Evolutionary conservation across 169 alveolate species (phyloP).

Genomic region (Eimeria mitis): DNA sequence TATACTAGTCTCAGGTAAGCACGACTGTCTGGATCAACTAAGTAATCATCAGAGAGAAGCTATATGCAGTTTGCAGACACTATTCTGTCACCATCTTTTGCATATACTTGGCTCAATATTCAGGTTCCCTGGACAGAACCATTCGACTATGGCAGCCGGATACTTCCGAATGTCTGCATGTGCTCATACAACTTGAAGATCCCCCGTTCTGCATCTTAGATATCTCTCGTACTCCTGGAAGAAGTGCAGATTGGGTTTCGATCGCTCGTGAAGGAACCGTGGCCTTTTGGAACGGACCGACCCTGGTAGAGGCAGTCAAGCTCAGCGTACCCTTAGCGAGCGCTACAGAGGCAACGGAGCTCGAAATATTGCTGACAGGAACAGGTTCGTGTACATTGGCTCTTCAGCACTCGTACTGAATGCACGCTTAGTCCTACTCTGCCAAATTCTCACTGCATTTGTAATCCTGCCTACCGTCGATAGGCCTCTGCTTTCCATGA

Average conservation of each 20-base stretch:
- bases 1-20: conserved; percentile 30
- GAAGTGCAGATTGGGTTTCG: not conserved
- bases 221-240: not conserved
- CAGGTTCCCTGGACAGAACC: conserved; percentile 64
- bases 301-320: conserved; percentile 16
- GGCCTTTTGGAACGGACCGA: conserved; percentile 61
- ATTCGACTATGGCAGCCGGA: conserved; percentile 48
- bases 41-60: too few relatives aligned
- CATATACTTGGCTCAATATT: not conserved
- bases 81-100: too few relatives aligned
- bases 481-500: not conserved
- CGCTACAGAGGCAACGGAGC: conserved; percentile 30
- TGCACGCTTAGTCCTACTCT: not conserved
- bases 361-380: conserved; percentile 29
- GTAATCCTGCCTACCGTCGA: not conserved
- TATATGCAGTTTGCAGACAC: too few relatives aligned
- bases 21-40: not conserved
- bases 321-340: conserved; percentile 41
- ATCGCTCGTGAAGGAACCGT: conserved; percentile 25
- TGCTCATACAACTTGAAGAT: conserved; percentile 30
- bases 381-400: conserved; percentile 20
- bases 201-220: conserved; percentile 49
- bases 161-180: conserved; percentile 33
- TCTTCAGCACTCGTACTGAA: not conserved
- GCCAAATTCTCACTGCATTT: not conserved